These are phyloP conservation scores for Pachysandra terminalis DNA, from an alignment of 164 flowering plant genomes.

Conservation along the genomic window DNA sequence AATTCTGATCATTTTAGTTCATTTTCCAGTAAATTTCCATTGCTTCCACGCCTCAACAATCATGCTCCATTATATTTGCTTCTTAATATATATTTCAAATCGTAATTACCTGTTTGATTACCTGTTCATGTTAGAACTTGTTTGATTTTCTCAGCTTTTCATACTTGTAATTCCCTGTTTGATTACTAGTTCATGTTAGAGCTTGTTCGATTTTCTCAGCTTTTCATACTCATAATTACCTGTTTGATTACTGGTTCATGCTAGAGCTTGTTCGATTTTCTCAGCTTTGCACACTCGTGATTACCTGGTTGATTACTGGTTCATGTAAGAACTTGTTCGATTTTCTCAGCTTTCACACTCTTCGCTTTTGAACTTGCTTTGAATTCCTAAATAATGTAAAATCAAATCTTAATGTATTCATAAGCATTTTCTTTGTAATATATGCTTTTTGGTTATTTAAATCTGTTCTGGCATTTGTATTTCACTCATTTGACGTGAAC, in stretches of 20 bases:
- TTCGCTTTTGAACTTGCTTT: no score
- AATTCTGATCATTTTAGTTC: no score
- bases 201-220: not conserved
- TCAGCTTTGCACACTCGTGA: no score
- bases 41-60: no score
- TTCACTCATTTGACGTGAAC: not conserved
- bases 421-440: not conserved
- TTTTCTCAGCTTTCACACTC: no score
- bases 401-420: no score
- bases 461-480: not conserved
- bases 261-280: not conserved
- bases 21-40: no score
- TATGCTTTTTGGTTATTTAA: not conserved
- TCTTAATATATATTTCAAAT: no score
- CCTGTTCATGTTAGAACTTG: not conserved
- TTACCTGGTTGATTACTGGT: not conserved
- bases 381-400: no score
- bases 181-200: not conserved
- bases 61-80: no score
- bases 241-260: not conserved
- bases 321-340: not conserved
- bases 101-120: not conserved
- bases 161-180: not conserved
- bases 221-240: not conserved
- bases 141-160: not conserved